Base-by-base conservation (phyloP, 2,329 filamentous ascomycete species). In the Thelonectria discophora region DNA sequence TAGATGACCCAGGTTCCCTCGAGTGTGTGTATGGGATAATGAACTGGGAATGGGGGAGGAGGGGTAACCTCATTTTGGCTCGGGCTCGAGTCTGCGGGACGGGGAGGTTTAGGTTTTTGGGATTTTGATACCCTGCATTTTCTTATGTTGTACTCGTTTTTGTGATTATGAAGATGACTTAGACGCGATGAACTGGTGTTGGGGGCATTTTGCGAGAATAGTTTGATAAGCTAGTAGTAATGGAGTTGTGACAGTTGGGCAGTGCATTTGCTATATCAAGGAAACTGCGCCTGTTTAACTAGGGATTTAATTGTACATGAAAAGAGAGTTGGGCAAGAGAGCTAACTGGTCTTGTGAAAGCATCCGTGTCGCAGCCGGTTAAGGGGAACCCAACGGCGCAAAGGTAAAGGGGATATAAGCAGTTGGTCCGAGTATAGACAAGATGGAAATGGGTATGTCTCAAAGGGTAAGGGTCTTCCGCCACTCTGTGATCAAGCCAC, bases 111-210 rank as follows among this genome's bases (percentile, higher is more conserved):
- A 30, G 58, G 62, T 61, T 56, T 56, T 68, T 72, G 62, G 67
- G 65, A 66, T 37, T 60, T 67, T 20, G 69, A 71, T 71, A 71
- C 69, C 69, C 65, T 58, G 51, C 65, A 65, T 60, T 58, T 51
- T 63, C 57, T 43, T 10, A 51, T 66, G 53, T 47, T 51, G 58
- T 59, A 40, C 45, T 62, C 48, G 15, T 30, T 42, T 42, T 11
- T 55, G 46, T 8, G 27, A 30, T 49, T 32, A 56, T 34, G 40
- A 62, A 51, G 60, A 63, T 56, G 55, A 56, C 21, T 53, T 63
- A 63, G 60, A 63, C 45, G 51, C 48, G 52, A 55, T 30, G 32
- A 42, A 42, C 42, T 20, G 55, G 52, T 46, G 60, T 60, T 63
- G n/a, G 46, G 42, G 52, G 46, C 18, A 50, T 62, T 42, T 48